Percentiles rank a stretch among this genome's conserved stretches.
Evolutionary conservation across 179 eudicot species (phyloP).

Genomic region (Monotropa hypopitys): DNA sequence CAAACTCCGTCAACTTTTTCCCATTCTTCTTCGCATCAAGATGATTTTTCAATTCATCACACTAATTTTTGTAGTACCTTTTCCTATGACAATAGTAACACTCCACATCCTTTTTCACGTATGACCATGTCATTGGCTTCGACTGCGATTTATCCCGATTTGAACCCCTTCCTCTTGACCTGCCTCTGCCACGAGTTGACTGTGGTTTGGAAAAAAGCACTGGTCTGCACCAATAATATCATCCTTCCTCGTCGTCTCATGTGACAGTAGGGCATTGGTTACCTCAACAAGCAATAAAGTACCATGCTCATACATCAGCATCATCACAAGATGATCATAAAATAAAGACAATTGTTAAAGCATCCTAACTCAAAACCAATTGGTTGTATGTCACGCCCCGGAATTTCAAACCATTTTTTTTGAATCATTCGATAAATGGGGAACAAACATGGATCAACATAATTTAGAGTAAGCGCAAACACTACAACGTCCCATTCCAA

Average conservation of each 20-base stretch:
- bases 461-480: too few relatives aligned
- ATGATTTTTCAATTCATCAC: background rate
- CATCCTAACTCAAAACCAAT: too few relatives aligned
- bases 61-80: background rate
- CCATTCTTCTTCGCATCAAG: background rate
- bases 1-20: background rate
- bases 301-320: background rate
- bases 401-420: too few relatives aligned
- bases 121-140: background rate
- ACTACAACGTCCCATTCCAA: too few relatives aligned
- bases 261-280: background rate
- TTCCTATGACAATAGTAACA: background rate
- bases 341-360: background rate
- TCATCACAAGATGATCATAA: background rate
- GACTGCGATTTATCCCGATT: background rate
- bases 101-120: background rate
- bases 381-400: too few relatives aligned
- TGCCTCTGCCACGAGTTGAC: background rate
- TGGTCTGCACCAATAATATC: background rate
- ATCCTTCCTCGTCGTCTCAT: background rate
- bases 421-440: too few relatives aligned
- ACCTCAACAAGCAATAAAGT: background rate
- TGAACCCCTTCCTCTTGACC: background rate
- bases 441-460: too few relatives aligned
- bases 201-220: too few relatives aligned